Percentiles rank a stretch among this genome's conserved stretches.
These are phyloP conservation scores for Haberlea rhodopensis DNA, from an alignment of 257 asterid genomes.

Conservation along the genomic window DNA sequence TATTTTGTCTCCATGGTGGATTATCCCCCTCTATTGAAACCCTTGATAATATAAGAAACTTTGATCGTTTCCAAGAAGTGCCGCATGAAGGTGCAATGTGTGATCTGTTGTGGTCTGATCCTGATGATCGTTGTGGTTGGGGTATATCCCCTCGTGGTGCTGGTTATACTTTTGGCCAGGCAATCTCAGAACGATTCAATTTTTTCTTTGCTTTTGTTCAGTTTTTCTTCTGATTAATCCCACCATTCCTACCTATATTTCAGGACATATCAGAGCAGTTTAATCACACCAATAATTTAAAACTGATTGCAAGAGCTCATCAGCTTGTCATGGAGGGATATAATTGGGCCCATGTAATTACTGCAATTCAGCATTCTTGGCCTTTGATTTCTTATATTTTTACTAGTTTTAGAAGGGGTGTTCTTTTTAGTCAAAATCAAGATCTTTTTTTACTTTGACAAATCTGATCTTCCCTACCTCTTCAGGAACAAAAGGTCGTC, in stretches of 20 bases:
- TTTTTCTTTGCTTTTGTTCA: background rate
- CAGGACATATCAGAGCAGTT: slow-evolving; percentile 89
- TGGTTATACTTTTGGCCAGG: slow-evolving; percentile 89
- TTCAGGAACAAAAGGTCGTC: slow-evolving; percentile 79
- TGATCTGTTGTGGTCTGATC: slow-evolving; percentile 85
- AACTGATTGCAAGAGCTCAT: slow-evolving; percentile 88
- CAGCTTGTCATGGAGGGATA: slow-evolving; percentile 93
- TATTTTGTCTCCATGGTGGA: slow-evolving; percentile 83
- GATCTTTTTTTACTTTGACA: background rate
- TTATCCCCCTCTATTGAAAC: slow-evolving; percentile 81
- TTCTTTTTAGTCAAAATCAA: background rate
- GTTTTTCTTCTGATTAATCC: slow-evolving; percentile 9
- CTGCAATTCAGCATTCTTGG: slow-evolving; percentile 8
- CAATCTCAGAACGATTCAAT: slow-evolving; percentile 15
- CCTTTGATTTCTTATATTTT: background rate
- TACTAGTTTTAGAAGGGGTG: slow-evolving; percentile 1
- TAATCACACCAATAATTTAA: slow-evolving; percentile 66
- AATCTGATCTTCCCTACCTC: slow-evolving; percentile 19
- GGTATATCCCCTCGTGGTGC: slow-evolving; percentile 92
- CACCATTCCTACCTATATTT: slow-evolving; percentile 1
- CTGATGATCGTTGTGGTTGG: slow-evolving; percentile 91
- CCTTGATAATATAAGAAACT: slow-evolving; percentile 71
- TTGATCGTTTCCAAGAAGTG: slow-evolving; percentile 85
- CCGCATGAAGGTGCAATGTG: slow-evolving; percentile 96
- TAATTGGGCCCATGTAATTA: slow-evolving; percentile 81